A percentile compares a stretch with the other conserved stretches of the same genome.
phyloP scores from a whole-genome alignment of 2,329 filamentous ascomycete species.

The Exophiala spinifera region DNA sequence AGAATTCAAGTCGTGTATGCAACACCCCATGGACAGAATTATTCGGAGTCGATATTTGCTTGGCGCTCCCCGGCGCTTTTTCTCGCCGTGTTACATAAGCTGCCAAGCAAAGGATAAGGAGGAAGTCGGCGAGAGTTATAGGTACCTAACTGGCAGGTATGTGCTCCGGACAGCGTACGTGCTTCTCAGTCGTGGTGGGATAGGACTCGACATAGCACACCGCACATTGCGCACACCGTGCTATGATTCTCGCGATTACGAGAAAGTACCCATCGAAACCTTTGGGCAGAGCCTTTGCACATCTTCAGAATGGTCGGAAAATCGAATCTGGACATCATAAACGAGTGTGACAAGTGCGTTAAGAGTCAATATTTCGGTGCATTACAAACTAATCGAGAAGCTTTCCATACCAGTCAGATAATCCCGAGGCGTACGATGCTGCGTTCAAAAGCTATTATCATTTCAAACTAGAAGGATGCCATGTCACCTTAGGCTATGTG shows the following conservation, averaged over 20 bases:
- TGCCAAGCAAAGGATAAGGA: neutral
- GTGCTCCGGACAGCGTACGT: too few relatives aligned
- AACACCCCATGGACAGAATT: too few relatives aligned
- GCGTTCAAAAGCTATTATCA: slow-evolving; percentile 56
- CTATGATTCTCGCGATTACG: neutral
- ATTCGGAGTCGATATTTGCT: too few relatives aligned
- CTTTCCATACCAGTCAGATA: slow-evolving; percentile 70
- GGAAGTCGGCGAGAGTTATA: neutral
- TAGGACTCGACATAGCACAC: too few relatives aligned
- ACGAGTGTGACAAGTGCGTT: slow-evolving; percentile 54
- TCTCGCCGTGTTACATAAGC: neutral
- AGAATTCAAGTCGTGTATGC: too few relatives aligned
- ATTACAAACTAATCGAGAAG: slow-evolving; percentile 42
- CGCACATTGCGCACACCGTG: too few relatives aligned
- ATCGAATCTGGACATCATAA: slow-evolving; percentile 54
- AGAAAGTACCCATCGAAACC: neutral
- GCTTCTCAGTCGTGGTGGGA: too few relatives aligned
- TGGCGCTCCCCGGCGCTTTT: too few relatives aligned
- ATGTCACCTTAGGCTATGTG: slow-evolving; percentile 60
- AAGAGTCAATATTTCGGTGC: neutral
- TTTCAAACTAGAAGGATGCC: slow-evolving; percentile 65
- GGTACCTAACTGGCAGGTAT: too few relatives aligned
- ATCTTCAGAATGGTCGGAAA: slow-evolving; percentile 25
- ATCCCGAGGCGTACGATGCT: slow-evolving; percentile 55
- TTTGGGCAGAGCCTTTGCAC: neutral